Evolutionary conservation across 2,329 filamentous ascomycete genomes (phyloP), one percentile per base, ranked within the genome.

Genomic region (Cyphellophora attinorum): DNA sequence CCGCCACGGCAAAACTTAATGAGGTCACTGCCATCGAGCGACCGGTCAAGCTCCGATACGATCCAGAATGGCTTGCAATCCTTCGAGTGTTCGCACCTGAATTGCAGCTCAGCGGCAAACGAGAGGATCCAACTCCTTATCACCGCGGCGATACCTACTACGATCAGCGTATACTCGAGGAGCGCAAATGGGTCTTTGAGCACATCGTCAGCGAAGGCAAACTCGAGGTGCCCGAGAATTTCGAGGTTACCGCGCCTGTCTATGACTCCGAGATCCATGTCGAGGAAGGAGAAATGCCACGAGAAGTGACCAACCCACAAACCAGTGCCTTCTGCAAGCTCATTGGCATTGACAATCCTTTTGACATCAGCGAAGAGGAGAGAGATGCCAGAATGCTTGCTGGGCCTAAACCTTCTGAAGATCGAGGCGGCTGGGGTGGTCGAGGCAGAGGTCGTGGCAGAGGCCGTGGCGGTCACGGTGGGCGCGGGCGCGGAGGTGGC

Each of bases 21-120:
- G n/a, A n/a, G n/a, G 31, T 41, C 6, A 11, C 4, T 18, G 14
- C 32, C n/a, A 32, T 48, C 16, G 6, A 61, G 11, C 58, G 64
- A 2, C 76, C 76, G 1, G 72, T 76, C 46, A 65, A 62, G 8
- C 67, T 95, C 1, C 65, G 77, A 31, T 96, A 98, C 54, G 91
- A 98, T 56, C 76, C 79, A 8, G 91, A 98, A 61, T 98, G 89
- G 89, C 76, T 98, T 5, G 82, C 91, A 27, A 95, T 98, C 44
- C 88, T 80, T 10, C 81, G 89, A 27, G 80, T 78, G 5, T 93
- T 96, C 52, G 75, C 82, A 27, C 49, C 65, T 3, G 68, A 75
- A 27, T 66, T 91, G 2, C 58, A 63, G 2, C 62, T 89, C 23
- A 82, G 84, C 29, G 79, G 80, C 38, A 67, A 80, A 43, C 66